phyloP scores from a whole-genome alignment of 192 early-diverging fungal genomes.

The Umbelopsis isabellina region DNA sequence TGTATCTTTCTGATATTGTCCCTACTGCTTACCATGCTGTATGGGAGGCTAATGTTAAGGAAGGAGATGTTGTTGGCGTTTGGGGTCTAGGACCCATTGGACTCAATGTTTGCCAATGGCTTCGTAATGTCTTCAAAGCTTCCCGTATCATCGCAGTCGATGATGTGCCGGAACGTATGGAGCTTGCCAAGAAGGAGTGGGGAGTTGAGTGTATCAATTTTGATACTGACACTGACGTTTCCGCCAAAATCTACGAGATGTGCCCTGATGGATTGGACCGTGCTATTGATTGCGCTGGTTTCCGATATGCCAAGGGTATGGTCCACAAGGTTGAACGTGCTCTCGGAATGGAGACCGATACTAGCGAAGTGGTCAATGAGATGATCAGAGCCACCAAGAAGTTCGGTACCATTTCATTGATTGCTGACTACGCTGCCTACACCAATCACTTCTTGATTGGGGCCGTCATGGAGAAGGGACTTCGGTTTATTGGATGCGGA shows the following conservation, averaged over 20 bases:
- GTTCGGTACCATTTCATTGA: slow-evolving; percentile 52
- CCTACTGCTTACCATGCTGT: slow-evolving; percentile 53
- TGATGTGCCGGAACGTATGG: slow-evolving; percentile 38
- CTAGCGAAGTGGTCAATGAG: slow-evolving; percentile 49
- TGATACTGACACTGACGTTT: slow-evolving; percentile 32
- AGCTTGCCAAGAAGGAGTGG: slow-evolving; percentile 33
- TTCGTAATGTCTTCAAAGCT: slow-evolving; percentile 40
- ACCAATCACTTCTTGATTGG: slow-evolving; percentile 46
- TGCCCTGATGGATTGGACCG: slow-evolving; percentile 51
- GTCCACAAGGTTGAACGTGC: slow-evolving; percentile 47
- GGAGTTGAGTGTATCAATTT: slow-evolving; percentile 39
- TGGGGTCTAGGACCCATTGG: slow-evolving; percentile 64
- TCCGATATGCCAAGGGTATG: slow-evolving; percentile 52
- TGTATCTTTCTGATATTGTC: slow-evolving; percentile 53
- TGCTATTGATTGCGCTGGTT: slow-evolving; percentile 56
- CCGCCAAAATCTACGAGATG: slow-evolving; percentile 34
- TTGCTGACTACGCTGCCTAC: slow-evolving; percentile 54
- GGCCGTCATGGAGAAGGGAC: slow-evolving; percentile 49
- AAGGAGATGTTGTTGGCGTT: slow-evolving; percentile 53
- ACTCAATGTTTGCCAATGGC: slow-evolving; percentile 37
- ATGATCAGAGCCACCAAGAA: slow-evolving; percentile 44
- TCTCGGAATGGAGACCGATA: slow-evolving; percentile 55
- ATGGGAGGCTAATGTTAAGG: slow-evolving; percentile 36
- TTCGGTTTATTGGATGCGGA: slow-evolving; percentile 43
- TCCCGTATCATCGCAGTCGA: slow-evolving; percentile 50